Base-by-base conservation (phyloP, 441 rosid species). In the Erysimum cheiri region DNA sequence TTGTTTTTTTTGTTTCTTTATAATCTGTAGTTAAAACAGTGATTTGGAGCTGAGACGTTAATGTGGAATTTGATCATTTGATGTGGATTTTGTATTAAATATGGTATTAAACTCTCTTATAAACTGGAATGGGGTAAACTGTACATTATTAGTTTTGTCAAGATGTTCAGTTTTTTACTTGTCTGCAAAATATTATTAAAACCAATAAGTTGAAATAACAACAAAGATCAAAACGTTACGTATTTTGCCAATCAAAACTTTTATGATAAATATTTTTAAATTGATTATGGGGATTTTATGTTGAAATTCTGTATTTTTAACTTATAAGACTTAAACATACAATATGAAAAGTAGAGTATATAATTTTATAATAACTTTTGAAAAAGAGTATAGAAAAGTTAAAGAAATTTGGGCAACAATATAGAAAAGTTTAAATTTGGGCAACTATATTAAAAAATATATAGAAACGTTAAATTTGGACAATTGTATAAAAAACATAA, bases 11-110 rank as follows among this genome's bases (percentile, higher is more conserved):
- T 12, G 1, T 11, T 8, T 48, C 1, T 19, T 19, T n/a, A n/a
- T 19, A 19, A 5, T 50, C 14, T 52, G 35, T n/a, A 60, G 65
- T 60, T 60, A 8, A 41, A 41, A 60, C n/a, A 60, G 49, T 13
- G 50, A 24, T 8, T 36, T 37, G 13, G 47, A 59, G 33, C 33
- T 31, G 24, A 22, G 24, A 39, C 12, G 43, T 39, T 4, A 11
- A 39, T 39, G 14, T 39, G 43, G 14, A 39, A 39, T 39, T 39
- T 58, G 15, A 36, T 57, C 31, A 17, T 8, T 57, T 36, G 11
- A 26, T 12, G 10, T 22, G 24, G 24, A 22, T 22, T 22, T 22
- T 22, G 24, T 22, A 22, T 22, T 22, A 22, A 22, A 22, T 22
- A 1, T 22, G 24, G 24, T 22, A 22, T 22, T 22, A 22, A 22